Evolutionary conservation across 352 stramenopile species (phyloP), one percentile per base, ranked within the genome.

Genomic region (Phytophthora hybrid): DNA sequence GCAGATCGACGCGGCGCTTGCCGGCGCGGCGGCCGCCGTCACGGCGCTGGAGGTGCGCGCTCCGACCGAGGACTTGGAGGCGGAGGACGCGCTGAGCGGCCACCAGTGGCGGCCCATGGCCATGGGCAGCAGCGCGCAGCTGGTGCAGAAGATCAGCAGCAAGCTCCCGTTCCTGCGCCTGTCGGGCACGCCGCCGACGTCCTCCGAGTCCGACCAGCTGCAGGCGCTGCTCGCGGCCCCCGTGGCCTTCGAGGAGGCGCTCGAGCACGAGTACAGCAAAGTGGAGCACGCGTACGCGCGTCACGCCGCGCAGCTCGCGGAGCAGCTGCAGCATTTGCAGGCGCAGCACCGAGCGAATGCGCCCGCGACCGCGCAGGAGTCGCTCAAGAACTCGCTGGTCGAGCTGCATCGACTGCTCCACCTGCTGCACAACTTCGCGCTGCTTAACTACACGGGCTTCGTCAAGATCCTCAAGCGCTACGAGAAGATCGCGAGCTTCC

Each of bases 391-490:
- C 55, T 91, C 96, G 37, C 87, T 99, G 31, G 87, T 93, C n/a
- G 95, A 99, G 77, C 83, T 99, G 46, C 95, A 99, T 79, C 91
- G 96, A 4, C 85, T 96, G 52, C 74, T 97, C 26, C 98, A 98
- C 69, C 80, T 99, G 39, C 84, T 99, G 59, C 83, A 97, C 39
- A 99, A 99, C 79, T 99, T 97, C 85, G 89, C 94, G 31, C 93
- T 99, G 68, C 89, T 99, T 59, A 99, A 99, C 72, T 99, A 99
- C 80, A 99, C 97, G 0, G 98, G 92, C 14, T 98, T 99, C 75
- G 88, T 99, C 21, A 99, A 99, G 79, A 98, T 99, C 70, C 74
- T 99, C 32, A 99, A 99, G 76, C 98, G 98, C 64, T 93, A 98
- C 76, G 96, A 99, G 78, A 81, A 78, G 39, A 69, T 79, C 46